Evolutionary conservation across 805 yeast species (phyloP).

Genomic region (Wickerhamomyces subpelliculosus): DNA sequence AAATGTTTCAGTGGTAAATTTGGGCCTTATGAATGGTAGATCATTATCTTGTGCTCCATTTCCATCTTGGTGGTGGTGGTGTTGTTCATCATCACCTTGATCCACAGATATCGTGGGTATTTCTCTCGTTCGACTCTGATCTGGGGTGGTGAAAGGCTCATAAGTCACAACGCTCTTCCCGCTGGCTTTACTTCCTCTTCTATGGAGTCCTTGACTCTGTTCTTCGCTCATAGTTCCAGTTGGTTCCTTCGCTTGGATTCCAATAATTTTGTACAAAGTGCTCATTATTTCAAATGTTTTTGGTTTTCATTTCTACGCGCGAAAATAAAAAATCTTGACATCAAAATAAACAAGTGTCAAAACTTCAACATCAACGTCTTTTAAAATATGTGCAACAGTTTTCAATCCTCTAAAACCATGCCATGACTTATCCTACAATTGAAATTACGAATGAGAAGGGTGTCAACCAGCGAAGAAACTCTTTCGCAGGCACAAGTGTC

Average conservation of each 20-base stretch:
- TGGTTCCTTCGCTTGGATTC: no score
- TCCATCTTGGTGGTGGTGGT: no score
- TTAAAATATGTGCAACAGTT: no score
- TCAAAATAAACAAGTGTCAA: no score
- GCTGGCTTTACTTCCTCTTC: neutral
- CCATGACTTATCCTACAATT: neutral
- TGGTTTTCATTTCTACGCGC: no score
- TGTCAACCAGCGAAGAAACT: neutral
- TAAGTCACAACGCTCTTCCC: neutral
- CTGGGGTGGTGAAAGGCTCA: neutral
- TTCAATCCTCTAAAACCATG: no score
- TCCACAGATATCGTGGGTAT: neutral
- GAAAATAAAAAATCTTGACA: no score
- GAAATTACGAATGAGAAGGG: neutral
- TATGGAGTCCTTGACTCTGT: neutral
- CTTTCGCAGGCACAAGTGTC: neutral
- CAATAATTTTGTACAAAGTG: no score
- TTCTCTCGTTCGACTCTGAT: neutral
- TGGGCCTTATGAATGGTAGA: no score
- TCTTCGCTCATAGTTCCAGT: no score
- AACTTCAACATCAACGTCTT: no score
- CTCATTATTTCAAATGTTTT: no score
- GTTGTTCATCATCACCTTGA: neutral
- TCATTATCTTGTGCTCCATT: neutral
- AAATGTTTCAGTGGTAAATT: neutral